Evolutionary conservation across 2,329 filamentous ascomycete species (phyloP).

Genomic region (Xylaria sp.): DNA sequence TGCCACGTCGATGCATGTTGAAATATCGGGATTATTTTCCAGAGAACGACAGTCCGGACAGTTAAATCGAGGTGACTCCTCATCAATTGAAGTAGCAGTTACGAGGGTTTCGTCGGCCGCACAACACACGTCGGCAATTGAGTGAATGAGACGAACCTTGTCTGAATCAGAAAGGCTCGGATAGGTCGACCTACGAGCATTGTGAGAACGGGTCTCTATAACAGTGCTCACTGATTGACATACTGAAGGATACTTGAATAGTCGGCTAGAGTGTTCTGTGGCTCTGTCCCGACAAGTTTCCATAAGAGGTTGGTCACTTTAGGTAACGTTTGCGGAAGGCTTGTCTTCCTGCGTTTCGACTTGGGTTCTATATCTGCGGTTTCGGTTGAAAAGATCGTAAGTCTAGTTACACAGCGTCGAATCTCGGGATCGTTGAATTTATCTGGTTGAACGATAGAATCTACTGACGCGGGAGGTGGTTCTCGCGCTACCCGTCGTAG

Average conservation of each 20-base stretch:
- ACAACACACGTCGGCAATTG: slow-evolving; percentile 69
- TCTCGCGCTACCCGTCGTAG: slow-evolving; percentile 44
- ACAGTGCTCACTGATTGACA: slow-evolving; percentile 46
- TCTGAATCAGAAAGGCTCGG: slow-evolving; percentile 58
- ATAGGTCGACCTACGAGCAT: slow-evolving; percentile 56
- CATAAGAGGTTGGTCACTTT: slow-evolving; percentile 44
- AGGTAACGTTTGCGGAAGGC: slow-evolving; percentile 40
- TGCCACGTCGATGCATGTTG: slow-evolving; percentile 39
- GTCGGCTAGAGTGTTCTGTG: slow-evolving; percentile 44
- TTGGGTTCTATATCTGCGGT: slow-evolving; percentile 38
- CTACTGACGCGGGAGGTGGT: slow-evolving; percentile 39
- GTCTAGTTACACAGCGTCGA: slow-evolving; percentile 39
- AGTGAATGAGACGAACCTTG: slow-evolving; percentile 64
- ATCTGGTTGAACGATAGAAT: slow-evolving; percentile 36
- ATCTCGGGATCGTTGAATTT: slow-evolving; percentile 46
- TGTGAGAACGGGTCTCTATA: slow-evolving; percentile 38
- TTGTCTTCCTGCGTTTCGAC: slow-evolving; percentile 50
- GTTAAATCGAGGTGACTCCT: slow-evolving; percentile 26
- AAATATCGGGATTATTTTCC: slow-evolving; percentile 11
- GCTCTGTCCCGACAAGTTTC: slow-evolving; percentile 47
- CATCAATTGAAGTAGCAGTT: slow-evolving; percentile 27
- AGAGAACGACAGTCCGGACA: slow-evolving; percentile 44
- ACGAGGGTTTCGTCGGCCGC: slow-evolving; percentile 61
- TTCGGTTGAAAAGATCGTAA: slow-evolving; percentile 37
- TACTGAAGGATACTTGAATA: slow-evolving; percentile 59